Conservation (phyloP, 139 green algal genomes). For the Tetraselmis chui region DNA sequence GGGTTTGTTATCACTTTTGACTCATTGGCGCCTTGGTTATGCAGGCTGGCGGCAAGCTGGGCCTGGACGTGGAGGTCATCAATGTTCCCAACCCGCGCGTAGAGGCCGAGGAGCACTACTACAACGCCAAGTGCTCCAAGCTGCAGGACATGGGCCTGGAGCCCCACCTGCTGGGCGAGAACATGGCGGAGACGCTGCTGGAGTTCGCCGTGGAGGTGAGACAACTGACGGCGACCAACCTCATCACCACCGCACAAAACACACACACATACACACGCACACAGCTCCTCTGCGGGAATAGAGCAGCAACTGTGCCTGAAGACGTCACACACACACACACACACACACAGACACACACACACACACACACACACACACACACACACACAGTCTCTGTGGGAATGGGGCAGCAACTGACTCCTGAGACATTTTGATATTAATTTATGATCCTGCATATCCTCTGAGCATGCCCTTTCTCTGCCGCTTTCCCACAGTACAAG, state of each 20-base stretch:
- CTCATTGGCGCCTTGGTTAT: no score
- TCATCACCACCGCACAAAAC: neutral
- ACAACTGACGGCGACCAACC: no score
- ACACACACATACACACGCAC: no score
- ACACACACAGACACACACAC: neutral
- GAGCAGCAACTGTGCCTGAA: no score
- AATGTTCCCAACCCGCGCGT: slow-evolving; percentile 79
- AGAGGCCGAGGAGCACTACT: slow-evolving; percentile 98
- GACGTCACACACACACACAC: no score
- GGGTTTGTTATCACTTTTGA: no score
- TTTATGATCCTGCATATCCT: no score
- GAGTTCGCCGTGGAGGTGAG: slow-evolving; percentile 71
- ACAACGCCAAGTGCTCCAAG: slow-evolving; percentile 95
- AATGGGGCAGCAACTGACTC: no score
- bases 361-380: neutral
- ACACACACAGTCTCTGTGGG: no score
- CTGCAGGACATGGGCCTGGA: slow-evolving; percentile 86
- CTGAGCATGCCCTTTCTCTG: no score
- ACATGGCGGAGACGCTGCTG: slow-evolving; percentile 89
- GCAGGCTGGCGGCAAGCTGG: slow-evolving; percentile 73
- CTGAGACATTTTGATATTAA: no score
- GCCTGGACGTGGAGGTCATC: slow-evolving; percentile 71
- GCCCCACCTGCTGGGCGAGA: slow-evolving; percentile 84
- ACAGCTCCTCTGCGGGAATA: no score
- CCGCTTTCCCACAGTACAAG: slow-evolving; percentile 79